Evolutionary conservation across 1,139 yeast genomes (phyloP), one percentile per base, ranked within the genome.

Genomic region (Yamadazyma buinensis): DNA sequence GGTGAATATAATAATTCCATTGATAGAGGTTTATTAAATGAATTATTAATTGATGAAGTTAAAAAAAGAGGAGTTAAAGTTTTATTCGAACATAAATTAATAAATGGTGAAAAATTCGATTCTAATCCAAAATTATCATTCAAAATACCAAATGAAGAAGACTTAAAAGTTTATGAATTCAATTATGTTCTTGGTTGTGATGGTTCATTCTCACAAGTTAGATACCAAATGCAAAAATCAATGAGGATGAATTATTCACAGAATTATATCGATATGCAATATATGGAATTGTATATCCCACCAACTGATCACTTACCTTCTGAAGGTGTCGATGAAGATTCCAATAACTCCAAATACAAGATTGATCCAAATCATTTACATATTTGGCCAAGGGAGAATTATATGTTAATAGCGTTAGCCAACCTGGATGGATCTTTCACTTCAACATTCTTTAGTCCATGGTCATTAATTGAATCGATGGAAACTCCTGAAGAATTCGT

Each of bases 381-480:
- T 52, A 86, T 90, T 33, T 90, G 97, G 97, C 97, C 97, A 4
- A 70, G 97, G 32, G 77, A 80, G 39, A 69, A 84, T 38, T 84
- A 69, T 54, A 90, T 90, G 97, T 71, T 90, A 46, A 90, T 90
- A 51, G 96, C 96, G 0, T 68, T 90, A 41, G 85, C 97, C 9
- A 90, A 90, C 48, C 57, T 62, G 19, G 95, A 86, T 52, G 94
- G 94, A 0, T 82, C 95, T 7, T 88, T 88, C 56, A 90, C 97
- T 0, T 80, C 86, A 2, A 90, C 97, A 0, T 80, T 88, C 44
- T 90, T 90, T 63, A 88, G 88, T 21, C 88, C 96, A 0, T 81
- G 90, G 82, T 42, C 52, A 4, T 55, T 84, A 15, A 77, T 84
- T 26, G 84, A 82, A 35, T 56, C 67, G 4, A 53, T 84, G 22